phyloP scores from a whole-genome alignment of 331 rosid species.

The Spiraea crenata region DNA sequence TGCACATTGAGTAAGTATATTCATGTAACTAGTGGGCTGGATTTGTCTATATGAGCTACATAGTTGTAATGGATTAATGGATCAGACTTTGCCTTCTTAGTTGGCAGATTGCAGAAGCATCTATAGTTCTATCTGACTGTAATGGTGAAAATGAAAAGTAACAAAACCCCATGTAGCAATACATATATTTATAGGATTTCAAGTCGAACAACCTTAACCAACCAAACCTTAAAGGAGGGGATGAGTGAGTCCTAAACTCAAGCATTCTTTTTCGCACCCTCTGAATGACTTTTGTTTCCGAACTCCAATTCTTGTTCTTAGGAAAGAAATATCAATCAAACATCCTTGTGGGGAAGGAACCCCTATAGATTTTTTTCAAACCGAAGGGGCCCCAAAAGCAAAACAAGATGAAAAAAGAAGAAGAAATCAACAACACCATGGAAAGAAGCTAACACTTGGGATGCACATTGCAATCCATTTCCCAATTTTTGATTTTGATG shows the following conservation, averaged over 20 bases:
- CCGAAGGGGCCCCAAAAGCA: background rate
- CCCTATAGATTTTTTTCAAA: conserved; percentile 18
- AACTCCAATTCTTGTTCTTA: background rate
- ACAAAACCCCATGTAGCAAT: background rate
- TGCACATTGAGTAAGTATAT: too few relatives aligned
- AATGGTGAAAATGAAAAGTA: too few relatives aligned
- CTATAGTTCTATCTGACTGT: too few relatives aligned
- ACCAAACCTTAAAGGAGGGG: background rate
- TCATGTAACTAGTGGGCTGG: too few relatives aligned
- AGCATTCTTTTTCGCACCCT: conserved; percentile 48
- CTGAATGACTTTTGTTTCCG: background rate
- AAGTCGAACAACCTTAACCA: conserved; percentile 10
- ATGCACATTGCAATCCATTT: background rate
- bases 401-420: background rate
- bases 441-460: background rate
- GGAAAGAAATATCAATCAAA: conserved; percentile 8
- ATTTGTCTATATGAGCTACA: too few relatives aligned
- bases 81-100: too few relatives aligned
- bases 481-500: conserved; percentile 8
- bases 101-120: too few relatives aligned
- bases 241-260: conserved; percentile 43
- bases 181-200: background rate
- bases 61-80: too few relatives aligned
- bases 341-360: conserved; percentile 1
- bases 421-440: background rate